Evolutionary conservation across 2,329 filamentous ascomycete genomes (phyloP).

Genomic region (Leptographium lundbergii): DNA sequence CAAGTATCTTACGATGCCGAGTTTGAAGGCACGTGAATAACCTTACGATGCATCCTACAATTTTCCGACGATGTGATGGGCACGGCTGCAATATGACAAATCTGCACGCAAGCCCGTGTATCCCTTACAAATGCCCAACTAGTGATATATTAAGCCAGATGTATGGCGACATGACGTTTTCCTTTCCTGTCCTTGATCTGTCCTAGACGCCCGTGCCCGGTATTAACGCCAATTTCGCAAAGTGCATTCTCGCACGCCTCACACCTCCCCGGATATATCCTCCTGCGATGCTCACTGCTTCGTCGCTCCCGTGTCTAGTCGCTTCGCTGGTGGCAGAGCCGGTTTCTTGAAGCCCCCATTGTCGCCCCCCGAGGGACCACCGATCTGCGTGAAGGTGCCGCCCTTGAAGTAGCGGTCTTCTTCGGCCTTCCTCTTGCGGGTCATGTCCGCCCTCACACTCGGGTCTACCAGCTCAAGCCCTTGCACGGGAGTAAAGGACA

Average conservation of each 20-base stretch:
- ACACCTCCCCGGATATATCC: neutral
- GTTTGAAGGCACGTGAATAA: no score
- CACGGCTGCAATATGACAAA: no score
- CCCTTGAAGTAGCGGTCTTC: conserved; percentile 96
- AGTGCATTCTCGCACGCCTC: neutral
- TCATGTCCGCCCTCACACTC: conserved; percentile 77
- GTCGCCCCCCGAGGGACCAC: conserved; percentile 24
- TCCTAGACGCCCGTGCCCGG: neutral
- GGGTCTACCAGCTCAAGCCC: conserved; percentile 92
- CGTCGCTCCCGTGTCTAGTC: conserved; percentile 48
- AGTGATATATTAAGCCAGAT: no score
- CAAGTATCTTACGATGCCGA: no score
- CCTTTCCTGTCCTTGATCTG: neutral
- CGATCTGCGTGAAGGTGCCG: conserved; percentile 86
- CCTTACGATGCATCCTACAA: no score
- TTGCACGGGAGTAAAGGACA: conserved; percentile 90
- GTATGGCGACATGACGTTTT: no score
- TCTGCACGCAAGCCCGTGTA: no score
- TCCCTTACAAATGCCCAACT: no score
- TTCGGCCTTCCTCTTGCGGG: conserved; percentile 81
- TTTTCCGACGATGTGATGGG: no score
- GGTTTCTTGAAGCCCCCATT: conserved; percentile 67
- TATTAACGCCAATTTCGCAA: neutral
- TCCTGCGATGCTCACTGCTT: conserved; percentile 22
- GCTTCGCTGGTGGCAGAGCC: conserved; percentile 60